A percentile compares a stretch with the other conserved stretches of the same genome.
These are phyloP conservation scores for Entonaema liquescens DNA, from an alignment of 495 filamentous ascomycete species.

Conservation along the genomic window DNA sequence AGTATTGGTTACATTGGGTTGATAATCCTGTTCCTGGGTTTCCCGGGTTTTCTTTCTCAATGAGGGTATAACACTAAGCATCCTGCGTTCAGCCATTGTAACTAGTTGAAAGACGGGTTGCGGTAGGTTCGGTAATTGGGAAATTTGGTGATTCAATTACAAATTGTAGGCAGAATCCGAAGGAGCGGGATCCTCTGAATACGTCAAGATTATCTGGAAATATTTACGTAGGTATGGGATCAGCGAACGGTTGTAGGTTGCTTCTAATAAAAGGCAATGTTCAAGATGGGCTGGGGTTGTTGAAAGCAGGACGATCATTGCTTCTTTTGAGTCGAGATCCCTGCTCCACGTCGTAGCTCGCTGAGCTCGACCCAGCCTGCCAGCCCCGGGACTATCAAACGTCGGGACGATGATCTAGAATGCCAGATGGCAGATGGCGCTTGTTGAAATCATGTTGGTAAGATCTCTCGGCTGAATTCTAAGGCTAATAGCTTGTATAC, in stretches of 20 bases:
- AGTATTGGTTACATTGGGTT: background rate
- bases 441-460: background rate
- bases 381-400: background rate
- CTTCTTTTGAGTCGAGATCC: background rate
- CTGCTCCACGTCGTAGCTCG: slow-evolving; percentile 21
- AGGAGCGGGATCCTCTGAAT: slow-evolving; percentile 1
- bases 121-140: background rate
- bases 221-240: background rate
- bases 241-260: background rate
- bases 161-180: background rate
- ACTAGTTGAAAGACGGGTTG: background rate
- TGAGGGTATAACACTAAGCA: background rate
- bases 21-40: background rate
- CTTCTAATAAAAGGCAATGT: slow-evolving; percentile 18
- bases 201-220: background rate
- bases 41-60: background rate
- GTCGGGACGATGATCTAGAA: background rate
- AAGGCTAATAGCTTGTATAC: background rate
- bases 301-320: background rate
- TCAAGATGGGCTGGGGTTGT: slow-evolving; percentile 9
- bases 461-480: background rate
- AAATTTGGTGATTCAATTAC: background rate
- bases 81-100: background rate
- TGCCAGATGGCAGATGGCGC: background rate
- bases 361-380: too few relatives aligned